phyloP scores from a whole-genome alignment of 2,329 filamentous ascomycete species.

The Arthroderma sp. region DNA sequence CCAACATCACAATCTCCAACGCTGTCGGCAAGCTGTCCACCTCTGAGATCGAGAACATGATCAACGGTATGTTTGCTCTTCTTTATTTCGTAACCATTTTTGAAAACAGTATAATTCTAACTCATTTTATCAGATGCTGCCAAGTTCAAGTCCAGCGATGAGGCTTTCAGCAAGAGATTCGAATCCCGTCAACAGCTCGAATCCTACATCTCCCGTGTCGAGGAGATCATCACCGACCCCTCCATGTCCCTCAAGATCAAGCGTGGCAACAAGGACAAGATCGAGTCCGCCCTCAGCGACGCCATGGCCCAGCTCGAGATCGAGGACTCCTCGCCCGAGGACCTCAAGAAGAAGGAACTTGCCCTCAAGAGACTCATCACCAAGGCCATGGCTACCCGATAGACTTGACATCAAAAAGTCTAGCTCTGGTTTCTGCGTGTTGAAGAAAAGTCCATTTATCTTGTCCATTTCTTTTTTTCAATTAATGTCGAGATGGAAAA shows the following conservation, averaged over 20 bases:
- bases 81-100: slow-evolving; percentile 5
- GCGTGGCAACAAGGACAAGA: slow-evolving; percentile 99
- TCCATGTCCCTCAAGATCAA: slow-evolving; percentile 94
- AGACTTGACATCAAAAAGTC: slow-evolving; percentile 28
- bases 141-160: slow-evolving; percentile 97
- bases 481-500: too few species aligned
- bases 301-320: slow-evolving; percentile 97
- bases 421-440: too few species aligned
- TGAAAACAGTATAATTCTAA: slow-evolving; percentile 5
- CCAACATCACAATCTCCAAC: slow-evolving; percentile 99
- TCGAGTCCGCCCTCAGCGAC: slow-evolving; percentile 90
- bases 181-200: slow-evolving; percentile 98
- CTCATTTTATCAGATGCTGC: slow-evolving; percentile 54
- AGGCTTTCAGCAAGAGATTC: slow-evolving; percentile 98
- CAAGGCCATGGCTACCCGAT: slow-evolving; percentile 92
- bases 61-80: slow-evolving; percentile 48
- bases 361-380: slow-evolving; percentile 95
- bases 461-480: too few species aligned
- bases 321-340: slow-evolving; percentile 78
- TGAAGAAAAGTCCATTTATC: too few species aligned
- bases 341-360: slow-evolving; percentile 99
- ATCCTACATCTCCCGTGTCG: slow-evolving; percentile 95
- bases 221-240: slow-evolving; percentile 97
- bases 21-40: slow-evolving; percentile 96
- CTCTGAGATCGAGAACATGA: slow-evolving; percentile 94